Base-by-base conservation (phyloP, 192 early-diverging fungal species). In the Linnemannia exigua region DNA sequence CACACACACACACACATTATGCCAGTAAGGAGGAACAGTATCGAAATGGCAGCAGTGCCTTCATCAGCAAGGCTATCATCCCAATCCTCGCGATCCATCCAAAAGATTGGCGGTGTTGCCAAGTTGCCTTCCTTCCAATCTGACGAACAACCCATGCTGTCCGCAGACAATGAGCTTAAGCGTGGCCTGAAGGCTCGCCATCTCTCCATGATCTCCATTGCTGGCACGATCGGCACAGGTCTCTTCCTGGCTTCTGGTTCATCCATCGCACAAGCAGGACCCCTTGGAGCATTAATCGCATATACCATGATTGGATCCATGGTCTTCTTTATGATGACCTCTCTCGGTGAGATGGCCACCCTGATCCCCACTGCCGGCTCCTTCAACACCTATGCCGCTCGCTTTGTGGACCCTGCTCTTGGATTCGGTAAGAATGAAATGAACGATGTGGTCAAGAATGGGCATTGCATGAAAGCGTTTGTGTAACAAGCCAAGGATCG, bases 281-380 rank as follows among this genome's bases (percentile, higher is more conserved):
- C 97, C 1, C 89, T 92, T 2, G 97, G 97, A 52, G 91, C 94
- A 7, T 87, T 98, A 67, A 77, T 96, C 19, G 95, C 96, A 28
- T 98, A 95, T 76, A 70, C 80, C 36, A 81, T 94, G 44, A 95
- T 94, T 35, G 95, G 95, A 69, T 88, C 91, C 0, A 94, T 94
- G 92, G 92, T 95, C 1, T 94, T 91, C 71, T 94, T 94, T 61
- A 90, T 95, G 76, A 93, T 94, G 89, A 94, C 93, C 20, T 94
- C 93, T 51, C 90, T 98, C 70, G 97, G 95, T 61, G 97, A 98
- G 77, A 94, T 98, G 94, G 95, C 96, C 0, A 94, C 97, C 0
- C 91, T 92, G 50, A 92, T 98, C 33, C 97, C 97, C 9, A 92
- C 95, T 0, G 92, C 95, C 1, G 97, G 96, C 35, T 93, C 94